Conservation (phyloP, 371 early-diverging fungal species). For the Syncephalis fuscata region DNA sequence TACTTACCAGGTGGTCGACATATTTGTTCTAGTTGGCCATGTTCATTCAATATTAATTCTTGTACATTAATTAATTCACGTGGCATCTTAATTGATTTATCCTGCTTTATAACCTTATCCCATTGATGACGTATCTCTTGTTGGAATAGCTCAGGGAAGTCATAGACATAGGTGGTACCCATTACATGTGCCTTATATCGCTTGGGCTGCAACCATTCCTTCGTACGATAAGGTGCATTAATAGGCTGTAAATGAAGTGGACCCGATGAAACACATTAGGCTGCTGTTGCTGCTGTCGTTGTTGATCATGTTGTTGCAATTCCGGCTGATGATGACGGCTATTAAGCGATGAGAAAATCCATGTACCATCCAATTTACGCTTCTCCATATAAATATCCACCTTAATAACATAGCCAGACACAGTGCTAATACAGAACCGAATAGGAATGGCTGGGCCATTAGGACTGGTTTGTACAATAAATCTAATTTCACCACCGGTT, state of each 20-base stretch:
- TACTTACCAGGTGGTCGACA: conserved; percentile 62
- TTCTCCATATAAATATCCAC: conserved; percentile 86
- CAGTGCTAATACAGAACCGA: conserved; percentile 82
- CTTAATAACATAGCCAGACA: conserved; percentile 81
- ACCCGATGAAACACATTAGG: conserved; percentile 42
- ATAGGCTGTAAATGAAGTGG: conserved; percentile 73
- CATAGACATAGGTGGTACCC: conserved; percentile 97
- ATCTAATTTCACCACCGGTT: conserved; percentile 87
- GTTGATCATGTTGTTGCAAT: no score
- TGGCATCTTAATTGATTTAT: conserved; percentile 41
- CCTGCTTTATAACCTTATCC: conserved; percentile 39
- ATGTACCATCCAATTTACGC: conserved; percentile 47
- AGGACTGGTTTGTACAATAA: conserved; percentile 61
- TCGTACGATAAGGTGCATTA: conserved; percentile 72
- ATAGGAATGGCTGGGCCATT: conserved; percentile 45
- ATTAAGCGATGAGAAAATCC: conserved; percentile 51
- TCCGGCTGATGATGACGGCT: no score
- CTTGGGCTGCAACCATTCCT: conserved; percentile 91
- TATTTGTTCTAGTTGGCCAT: conserved; percentile 55
- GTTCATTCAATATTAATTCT: conserved; percentile 81
- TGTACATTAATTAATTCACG: conserved; percentile 49
- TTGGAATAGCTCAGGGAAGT: conserved; percentile 93
- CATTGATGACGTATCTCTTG: conserved; percentile 61
- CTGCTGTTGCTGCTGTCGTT: no score
- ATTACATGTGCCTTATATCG: conserved; percentile 95